Base-by-base conservation (phyloP, 2,329 filamentous ascomycete genomes). In the Colletotrichum tamarilloi region DNA sequence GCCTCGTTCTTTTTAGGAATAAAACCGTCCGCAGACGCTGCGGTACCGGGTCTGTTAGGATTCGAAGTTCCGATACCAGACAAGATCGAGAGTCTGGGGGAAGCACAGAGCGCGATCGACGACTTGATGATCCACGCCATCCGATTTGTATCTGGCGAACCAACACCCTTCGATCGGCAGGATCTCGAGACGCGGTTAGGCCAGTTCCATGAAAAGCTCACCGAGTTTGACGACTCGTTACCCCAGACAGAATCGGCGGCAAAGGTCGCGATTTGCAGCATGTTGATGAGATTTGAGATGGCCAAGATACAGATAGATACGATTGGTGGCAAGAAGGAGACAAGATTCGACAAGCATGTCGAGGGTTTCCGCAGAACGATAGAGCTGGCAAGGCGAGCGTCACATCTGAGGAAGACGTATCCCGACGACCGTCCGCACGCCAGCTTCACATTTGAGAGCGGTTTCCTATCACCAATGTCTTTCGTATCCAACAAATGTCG, bases 261-360 rank as follows among this genome's bases (percentile, higher is more conserved):
- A 22, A 71, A 67, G 35, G 67, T 71, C 3, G 55, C 68, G 28
- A 32, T 67, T 22, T 71, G 68, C 30, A 49, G 42, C 35, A 71
- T 71, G 68, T 60, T 53, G 63, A 71, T 71, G 53, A 71, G 67
- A 0, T 68, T 80, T 5, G 77, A 81, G 46, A 75, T 84, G 16
- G 78, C 85, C 1, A 77, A 81, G 4, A 81, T 85, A 1, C 82
- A 84, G 62, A 77, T 82, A 67, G 77, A 84, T 22, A 77, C 80
- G 1, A 78, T 77, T 1, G 68, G 73, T 4, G 76, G 78, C 9
- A 71, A 73, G 5, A 66, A 68, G 14, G 82, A 86, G 72, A 74
- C 79, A 19, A 78, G 77, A 1, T 84, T 78, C 67, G 85, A 86
- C 67, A 72, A 75, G 1, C 78, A 84, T 59, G 68, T 81, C 1